phyloP scores from a whole-genome alignment of 2,329 filamentous ascomycete genomes.

The Aspergillus calidoustus region DNA sequence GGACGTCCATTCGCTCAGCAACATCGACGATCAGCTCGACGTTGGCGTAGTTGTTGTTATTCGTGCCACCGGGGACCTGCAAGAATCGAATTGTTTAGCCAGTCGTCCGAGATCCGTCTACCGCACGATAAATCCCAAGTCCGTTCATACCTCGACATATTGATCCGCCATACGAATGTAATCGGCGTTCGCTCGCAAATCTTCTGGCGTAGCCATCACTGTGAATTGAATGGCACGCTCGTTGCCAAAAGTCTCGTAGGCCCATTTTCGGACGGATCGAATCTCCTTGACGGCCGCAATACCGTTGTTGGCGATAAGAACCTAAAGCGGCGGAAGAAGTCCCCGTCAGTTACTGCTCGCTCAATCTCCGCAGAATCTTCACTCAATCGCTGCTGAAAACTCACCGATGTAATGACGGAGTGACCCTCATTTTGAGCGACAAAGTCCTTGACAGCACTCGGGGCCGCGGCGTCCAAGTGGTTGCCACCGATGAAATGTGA shows the following conservation, averaged over 20 bases:
- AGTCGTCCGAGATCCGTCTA: neutral
- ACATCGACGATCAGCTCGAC: slow-evolving; percentile 99
- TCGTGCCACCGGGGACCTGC: slow-evolving; percentile 91
- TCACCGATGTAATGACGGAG: slow-evolving; percentile 96
- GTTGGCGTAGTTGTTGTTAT: slow-evolving; percentile 99
- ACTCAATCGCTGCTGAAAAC: slow-evolving; percentile 41
- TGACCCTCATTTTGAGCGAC: slow-evolving; percentile 87
- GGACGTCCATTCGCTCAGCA: slow-evolving; percentile 96
- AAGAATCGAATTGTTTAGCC: slow-evolving; percentile 1
- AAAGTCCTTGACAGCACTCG: slow-evolving; percentile 94
- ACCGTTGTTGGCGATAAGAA: slow-evolving; percentile 99
- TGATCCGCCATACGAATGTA: slow-evolving; percentile 99
- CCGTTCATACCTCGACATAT: slow-evolving; percentile 76
- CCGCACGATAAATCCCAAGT: neutral
- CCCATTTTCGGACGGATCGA: slow-evolving; percentile 99
- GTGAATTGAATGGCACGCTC: slow-evolving; percentile 98
- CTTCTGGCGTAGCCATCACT: slow-evolving; percentile 98
- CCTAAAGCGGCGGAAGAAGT: slow-evolving; percentile 57
- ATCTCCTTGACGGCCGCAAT: slow-evolving; percentile 99
- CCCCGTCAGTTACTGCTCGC: neutral
- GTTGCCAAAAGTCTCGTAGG: slow-evolving; percentile 98
- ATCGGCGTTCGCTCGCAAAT: slow-evolving; percentile 95
- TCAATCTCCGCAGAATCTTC: neutral
- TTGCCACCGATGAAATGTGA: slow-evolving; percentile 98
- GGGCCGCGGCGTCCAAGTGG: slow-evolving; percentile 76